These are phyloP conservation scores for Agaricus subrufescens DNA, from an alignment of 768 basidiomycete genomes.

Conservation along the genomic window DNA sequence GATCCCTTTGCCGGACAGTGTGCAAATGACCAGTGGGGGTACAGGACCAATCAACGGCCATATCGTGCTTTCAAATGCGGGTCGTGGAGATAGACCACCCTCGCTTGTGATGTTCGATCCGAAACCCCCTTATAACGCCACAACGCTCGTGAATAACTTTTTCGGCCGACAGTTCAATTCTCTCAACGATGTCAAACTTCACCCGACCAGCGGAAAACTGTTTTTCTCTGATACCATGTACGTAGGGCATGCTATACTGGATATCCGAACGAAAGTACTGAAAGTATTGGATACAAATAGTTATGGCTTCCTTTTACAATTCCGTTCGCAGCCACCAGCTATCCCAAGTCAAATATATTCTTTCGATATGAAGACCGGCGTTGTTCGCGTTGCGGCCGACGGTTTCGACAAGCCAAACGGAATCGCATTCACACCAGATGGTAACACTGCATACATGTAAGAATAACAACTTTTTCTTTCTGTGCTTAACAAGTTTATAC, in stretches of 20 bases:
- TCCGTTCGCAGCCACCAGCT: conserved; percentile 54
- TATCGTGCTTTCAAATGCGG: conserved; percentile 60
- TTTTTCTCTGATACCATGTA: conserved; percentile 76
- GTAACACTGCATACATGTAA: conserved; percentile 61
- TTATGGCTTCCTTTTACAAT: conserved; percentile 60
- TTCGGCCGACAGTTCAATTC: conserved; percentile 81
- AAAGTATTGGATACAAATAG: conserved; percentile 24
- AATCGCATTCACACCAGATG: conserved; percentile 65
- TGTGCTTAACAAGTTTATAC: neutral
- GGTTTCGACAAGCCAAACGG: conserved; percentile 75
- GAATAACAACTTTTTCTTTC: conserved; percentile 8
- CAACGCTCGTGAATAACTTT: conserved; percentile 71
- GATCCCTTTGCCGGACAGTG: conserved; percentile 52
- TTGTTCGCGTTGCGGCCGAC: conserved; percentile 69
- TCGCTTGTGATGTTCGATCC: conserved; percentile 65
- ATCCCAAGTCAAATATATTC: conserved; percentile 77
- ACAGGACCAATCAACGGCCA: conserved; percentile 58
- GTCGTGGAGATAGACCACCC: conserved; percentile 58
- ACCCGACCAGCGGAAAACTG: conserved; percentile 55
- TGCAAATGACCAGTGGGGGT: conserved; percentile 71
- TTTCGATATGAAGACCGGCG: conserved; percentile 60
- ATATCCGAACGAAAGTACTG: neutral
- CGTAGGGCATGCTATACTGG: conserved; percentile 16
- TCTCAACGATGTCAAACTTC: conserved; percentile 72
- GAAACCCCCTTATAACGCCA: conserved; percentile 55